Evolutionary conservation across 1,284 basidiomycete species (phyloP), one percentile per base, ranked within the genome.

Genomic region (Thelephora terrestris): DNA sequence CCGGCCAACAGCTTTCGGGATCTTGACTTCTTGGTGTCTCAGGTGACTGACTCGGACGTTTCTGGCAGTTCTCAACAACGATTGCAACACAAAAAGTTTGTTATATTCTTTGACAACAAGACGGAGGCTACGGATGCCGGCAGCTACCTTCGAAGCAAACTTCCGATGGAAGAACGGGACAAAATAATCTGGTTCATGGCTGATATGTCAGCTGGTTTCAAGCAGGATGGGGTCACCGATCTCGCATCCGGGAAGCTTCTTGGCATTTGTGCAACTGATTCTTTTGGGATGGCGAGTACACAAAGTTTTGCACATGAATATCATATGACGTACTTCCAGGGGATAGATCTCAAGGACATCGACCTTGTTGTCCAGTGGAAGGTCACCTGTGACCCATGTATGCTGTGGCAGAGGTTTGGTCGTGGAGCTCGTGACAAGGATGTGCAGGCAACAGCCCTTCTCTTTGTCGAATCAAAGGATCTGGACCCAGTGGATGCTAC

Each of bases 271-370:
- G 52, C 49, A 14, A 67, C 65, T n/a, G 63, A 67, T 47, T 52
- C 61, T 18, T 61, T 60, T 42, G 64, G 65, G 7, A 65, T 68
- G 64, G 66, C 67, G 36, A 20, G 54, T 56, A 10, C 29, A 46
- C 24, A 37, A 7, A 34, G 23, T 9, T 17, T 38, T 23, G 21
- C 35, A 34, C 32, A 14, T 4, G 7, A 43, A n/a, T 18, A 38
- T 9, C 5, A n/a, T n/a, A 14, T 42, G 7, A 21, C n/a, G 14
- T 12, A 20, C 14, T 34, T 25, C n/a, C 43, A 67, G 65, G 64
- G 65, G 4, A 51, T 69, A 25, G 63, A 68, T 47, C 18, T 68
- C 5, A 54, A 58, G 0, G 59, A 66, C 50, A 58, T 70, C n/a
- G 36, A 53, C 12, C 12, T 67, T 2, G 57, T 67, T 9, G 49